These are phyloP conservation scores for Stephania cephalantha DNA, from an alignment of 164 flowering plant species.

Conservation along the genomic window DNA sequence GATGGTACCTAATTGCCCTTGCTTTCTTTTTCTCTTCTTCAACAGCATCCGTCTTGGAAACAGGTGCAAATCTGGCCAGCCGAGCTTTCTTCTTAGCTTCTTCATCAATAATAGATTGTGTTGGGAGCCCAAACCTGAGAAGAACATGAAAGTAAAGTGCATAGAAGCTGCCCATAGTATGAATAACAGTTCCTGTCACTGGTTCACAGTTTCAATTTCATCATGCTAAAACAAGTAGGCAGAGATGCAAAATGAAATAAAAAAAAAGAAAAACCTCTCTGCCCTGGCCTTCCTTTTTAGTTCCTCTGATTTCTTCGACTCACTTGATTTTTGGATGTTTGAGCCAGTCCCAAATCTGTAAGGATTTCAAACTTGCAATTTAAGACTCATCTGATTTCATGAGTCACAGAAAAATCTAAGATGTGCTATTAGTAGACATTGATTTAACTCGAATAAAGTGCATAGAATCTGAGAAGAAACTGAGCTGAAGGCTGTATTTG, in stretches of 20 bases:
- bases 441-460: too few species aligned
- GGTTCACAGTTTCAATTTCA: neutral
- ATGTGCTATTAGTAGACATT: neutral
- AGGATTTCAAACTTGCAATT: neutral
- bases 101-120: constrained; percentile 39
- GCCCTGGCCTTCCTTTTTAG: constrained; percentile 92
- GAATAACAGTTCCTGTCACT: neutral
- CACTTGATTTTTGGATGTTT: constrained; percentile 32
- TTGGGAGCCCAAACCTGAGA: constrained; percentile 65
- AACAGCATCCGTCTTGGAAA: constrained; percentile 37
- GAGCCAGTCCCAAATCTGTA: constrained; percentile 70
- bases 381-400: too few species aligned
- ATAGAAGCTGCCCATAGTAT: constrained; percentile 8
- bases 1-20: constrained; percentile 64
- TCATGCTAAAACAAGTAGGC: neutral
- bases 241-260: neutral
- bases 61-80: constrained; percentile 56
- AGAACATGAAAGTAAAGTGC: constrained; percentile 5
- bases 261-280: constrained; percentile 58
- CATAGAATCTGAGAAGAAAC: too few species aligned
- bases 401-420: neutral
- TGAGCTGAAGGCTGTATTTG: too few species aligned
- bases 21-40: constrained; percentile 94
- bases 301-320: constrained; percentile 50
- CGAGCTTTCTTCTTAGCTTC: constrained; percentile 93